These are phyloP conservation scores for Salix suchowensis DNA, from an alignment of 345 rosid species.

Conservation along the genomic window DNA sequence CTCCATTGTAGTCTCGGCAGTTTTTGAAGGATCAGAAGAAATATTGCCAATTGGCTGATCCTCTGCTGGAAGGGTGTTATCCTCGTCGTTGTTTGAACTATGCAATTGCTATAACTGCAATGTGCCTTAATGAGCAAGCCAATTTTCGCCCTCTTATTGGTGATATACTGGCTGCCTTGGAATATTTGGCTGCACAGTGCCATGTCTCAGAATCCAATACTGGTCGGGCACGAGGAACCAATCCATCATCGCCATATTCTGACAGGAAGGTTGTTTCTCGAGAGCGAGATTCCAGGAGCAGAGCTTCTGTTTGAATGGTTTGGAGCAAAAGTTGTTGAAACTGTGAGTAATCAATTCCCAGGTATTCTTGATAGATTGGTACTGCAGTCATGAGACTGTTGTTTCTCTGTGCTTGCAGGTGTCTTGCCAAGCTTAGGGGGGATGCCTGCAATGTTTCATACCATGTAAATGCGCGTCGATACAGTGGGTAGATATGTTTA, in stretches of 20 bases:
- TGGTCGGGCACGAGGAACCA: not conserved
- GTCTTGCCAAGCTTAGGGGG: not conserved
- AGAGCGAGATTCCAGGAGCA: not conserved
- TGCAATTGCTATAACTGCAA: slow-evolving; percentile 75
- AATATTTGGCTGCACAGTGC: slow-evolving; percentile 12
- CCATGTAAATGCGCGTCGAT: not conserved
- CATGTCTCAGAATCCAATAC: slow-evolving; percentile 1
- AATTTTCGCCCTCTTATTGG: slow-evolving; percentile 72
- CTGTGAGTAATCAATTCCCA: slow-evolving; percentile 3
- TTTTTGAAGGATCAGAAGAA: slow-evolving; percentile 71
- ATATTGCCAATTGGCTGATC: slow-evolving; percentile 66
- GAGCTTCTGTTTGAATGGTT: not conserved
- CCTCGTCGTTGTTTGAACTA: slow-evolving; percentile 84
- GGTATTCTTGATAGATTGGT: not conserved
- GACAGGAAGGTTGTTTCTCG: not conserved
- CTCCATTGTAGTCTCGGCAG: slow-evolving; percentile 54
- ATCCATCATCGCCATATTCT: not conserved
- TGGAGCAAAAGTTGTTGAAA: not conserved
- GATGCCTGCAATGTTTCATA: not conserved
- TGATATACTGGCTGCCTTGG: slow-evolving; percentile 85
- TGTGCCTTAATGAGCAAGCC: slow-evolving; percentile 96
- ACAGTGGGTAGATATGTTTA: not conserved
- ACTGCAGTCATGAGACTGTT: not conserved
- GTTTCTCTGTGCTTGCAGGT: slow-evolving; percentile 10
- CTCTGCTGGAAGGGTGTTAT: slow-evolving; percentile 55